Evolutionary conservation across 768 basidiomycete genomes (phyloP), one percentile per base, ranked within the genome.

Genomic region (Lyophyllum shimeji): DNA sequence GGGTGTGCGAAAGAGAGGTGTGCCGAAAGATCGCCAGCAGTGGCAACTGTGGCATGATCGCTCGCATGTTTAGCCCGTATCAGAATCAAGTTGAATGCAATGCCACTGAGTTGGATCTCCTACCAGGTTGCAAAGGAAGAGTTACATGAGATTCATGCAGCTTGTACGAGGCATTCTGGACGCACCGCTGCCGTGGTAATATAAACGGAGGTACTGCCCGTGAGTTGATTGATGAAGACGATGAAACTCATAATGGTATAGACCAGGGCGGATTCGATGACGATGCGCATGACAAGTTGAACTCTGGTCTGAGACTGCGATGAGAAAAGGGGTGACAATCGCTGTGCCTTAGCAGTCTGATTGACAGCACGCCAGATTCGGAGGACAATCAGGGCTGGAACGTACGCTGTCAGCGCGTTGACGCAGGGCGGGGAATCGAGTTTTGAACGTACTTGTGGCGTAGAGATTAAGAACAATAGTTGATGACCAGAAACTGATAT

Each of bases 241-340:
- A 45, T 27, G 44, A 45, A 6, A 24, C 23, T 45, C 25, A 27
- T 45, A 6, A 62, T 31, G 3, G 76, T 76, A 46, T 77, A 76
- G 50, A 77, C 66, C 17, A 76, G 48, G 4, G 74, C 76, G 7
- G 74, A 76, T 59, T 76, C 74, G 29, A 76, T 68, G 53, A 76
- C 56, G 23, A 76, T 60, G 12, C 72, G 53, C 40, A 72, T 60
- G 2, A 72, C 62, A 29, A 60, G 61, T 24, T 59, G 62, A 21
- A 74, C 61, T 45, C 25, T 45, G 25, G 11, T 45, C 15, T 45
- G 21, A 45, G 20, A 7, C 17, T 45, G 21, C 15, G 5, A 23
- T 12, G 25, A 17, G 15, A 4, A 45, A 45, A 45, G 25, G 7
- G 44, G 23, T 6, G 25, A 2, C 23, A 12, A 13, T 45, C 9